Base-by-base conservation (phyloP, 108 stramenopile species). In the Bacterosira constricta region DNA sequence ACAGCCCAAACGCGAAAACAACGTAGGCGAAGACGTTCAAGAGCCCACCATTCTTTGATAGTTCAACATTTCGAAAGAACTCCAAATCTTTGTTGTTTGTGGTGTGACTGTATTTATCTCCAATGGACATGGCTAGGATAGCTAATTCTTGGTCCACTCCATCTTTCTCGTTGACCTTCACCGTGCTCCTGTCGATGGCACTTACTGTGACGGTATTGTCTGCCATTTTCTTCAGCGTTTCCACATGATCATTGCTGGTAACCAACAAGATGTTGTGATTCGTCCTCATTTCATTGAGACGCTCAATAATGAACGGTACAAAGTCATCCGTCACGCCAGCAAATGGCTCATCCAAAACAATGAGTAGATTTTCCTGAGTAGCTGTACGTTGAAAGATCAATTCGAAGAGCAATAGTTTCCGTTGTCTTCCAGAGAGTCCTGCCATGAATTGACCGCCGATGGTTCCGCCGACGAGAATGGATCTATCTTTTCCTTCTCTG, bases 311-410 rank as follows among this genome's bases (percentile, higher is more conserved):
- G 29, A 81, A 90, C 4, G 89, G 86, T 17, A 90, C 85, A 75
- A 87, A 90, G 60, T 90, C 86, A 69, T 90, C 89, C 4, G 88
- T 89, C 6, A 89, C 84, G 18, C 87, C 87, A 12, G 85, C 85
- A 63, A 89, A 89, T 15, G 88, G 88, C 52, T 89, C 88, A 70
- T 89, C 88, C 20, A 89, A 49, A 10, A 82, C 70, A 47, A 89
- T 74, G 38, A 89, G 55, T 10, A 89, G 53, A 32, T 83, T 69
- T 27, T 67, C 66, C 64, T 86, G 85, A 0, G 31, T 35, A 0
- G 53, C 63, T 0, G 85, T 83, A 9, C 89, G 81, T 59, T 90
- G 89, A 39, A 67, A 82, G 53, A 90, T 79, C 36, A 90, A 67
- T 57, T 90, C 89, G 46, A 90, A 90, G 12, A 90, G 39, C 10